Base-by-base conservation (phyloP, 2,329 filamentous ascomycete genomes). In the Arachnomyces sp. region DNA sequence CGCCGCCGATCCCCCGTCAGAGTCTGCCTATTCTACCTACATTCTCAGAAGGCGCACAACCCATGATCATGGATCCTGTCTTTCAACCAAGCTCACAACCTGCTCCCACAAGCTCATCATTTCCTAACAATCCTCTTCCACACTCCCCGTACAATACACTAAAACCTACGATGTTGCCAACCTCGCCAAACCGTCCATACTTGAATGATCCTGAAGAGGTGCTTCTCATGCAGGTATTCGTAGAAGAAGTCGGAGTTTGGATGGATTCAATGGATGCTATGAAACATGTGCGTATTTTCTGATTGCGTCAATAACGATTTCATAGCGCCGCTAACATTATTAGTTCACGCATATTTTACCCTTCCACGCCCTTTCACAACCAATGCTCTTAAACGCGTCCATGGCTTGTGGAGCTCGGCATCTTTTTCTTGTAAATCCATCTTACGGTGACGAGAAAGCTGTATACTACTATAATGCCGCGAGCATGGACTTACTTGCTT, bases 181-280 rank as follows among this genome's bases (percentile, higher is more conserved):
- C 66, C 15, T 65, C 63, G 42, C 67, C 67, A 38, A 62, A 64
- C 20, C 67, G 77, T 29, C 76, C 84, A 38, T 85, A 77, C 50
- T 71, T 94, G 34, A 80, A 77, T 48, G 78, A 77, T 3, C 75
- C 80, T 7, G 84, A 94, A 43, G 87, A 94, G 57, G 75, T 92
- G 0, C 67, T 82, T n/a, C 88, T 88, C 56, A 86, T 95, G 82
- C 86, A 94, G 59, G 81, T 88, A 0, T 96, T 94, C 58, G 82
- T 93, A 5, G 84, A 93, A 54, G 84, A 94, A 49, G 85, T 96
- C 2, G 88, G 83, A 1, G 64, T 87, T 2, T 95, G 90, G 87
- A 94, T 96, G 85, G 90, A 95, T 62, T 85, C 81, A 31, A 79
- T 95, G 69, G 86, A 94, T 64, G 74, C 79, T 28, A 74, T 81